Conservation (phyloP, 2,329 filamentous ascomycete genomes). For the Epichloe uncinata region DNA sequence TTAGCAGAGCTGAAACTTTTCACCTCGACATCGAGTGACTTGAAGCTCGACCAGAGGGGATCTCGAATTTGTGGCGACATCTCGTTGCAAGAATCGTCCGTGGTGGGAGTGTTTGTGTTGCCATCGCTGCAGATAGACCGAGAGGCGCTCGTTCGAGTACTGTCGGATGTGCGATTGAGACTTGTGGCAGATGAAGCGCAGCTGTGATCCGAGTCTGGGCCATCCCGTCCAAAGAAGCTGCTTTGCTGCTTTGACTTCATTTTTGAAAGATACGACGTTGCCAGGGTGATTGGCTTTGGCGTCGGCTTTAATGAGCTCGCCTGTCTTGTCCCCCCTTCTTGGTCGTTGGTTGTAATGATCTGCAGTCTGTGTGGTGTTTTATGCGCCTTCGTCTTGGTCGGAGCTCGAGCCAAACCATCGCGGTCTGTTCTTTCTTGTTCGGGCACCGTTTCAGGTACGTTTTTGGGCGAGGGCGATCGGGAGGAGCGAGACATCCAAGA, state of each 20-base stretch:
- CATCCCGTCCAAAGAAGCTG: conserved; percentile 23
- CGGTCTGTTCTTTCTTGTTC: conserved; percentile 12
- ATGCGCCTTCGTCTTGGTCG: neutral
- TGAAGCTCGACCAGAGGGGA: conserved; percentile 42
- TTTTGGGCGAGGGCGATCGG: conserved; percentile 27
- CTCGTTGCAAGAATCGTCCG: conserved; percentile 33
- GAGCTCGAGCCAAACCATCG: neutral
- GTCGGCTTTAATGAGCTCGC: conserved; percentile 24
- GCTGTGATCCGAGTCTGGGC: conserved; percentile 28
- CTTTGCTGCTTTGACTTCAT: conserved; percentile 34
- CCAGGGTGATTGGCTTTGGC: conserved; percentile 27
- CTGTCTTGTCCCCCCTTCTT: conserved; percentile 10
- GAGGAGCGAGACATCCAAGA: conserved; percentile 6
- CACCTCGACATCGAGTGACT: conserved; percentile 35
- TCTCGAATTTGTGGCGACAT: conserved; percentile 33
- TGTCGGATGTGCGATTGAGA: conserved; percentile 27
- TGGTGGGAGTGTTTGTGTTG: conserved; percentile 21
- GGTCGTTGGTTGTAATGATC: conserved; percentile 14
- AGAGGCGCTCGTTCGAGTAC: conserved; percentile 23
- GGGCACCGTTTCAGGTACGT: conserved; percentile 15
- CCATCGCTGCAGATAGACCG: conserved; percentile 26
- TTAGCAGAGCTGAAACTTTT: conserved; percentile 54
- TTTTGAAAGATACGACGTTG: conserved; percentile 36
- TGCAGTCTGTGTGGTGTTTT: conserved; percentile 15
- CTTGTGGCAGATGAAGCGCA: conserved; percentile 34